These are phyloP conservation scores for Aspergillus avenaceus DNA, from an alignment of 495 filamentous ascomycete genomes.

Conservation along the genomic window DNA sequence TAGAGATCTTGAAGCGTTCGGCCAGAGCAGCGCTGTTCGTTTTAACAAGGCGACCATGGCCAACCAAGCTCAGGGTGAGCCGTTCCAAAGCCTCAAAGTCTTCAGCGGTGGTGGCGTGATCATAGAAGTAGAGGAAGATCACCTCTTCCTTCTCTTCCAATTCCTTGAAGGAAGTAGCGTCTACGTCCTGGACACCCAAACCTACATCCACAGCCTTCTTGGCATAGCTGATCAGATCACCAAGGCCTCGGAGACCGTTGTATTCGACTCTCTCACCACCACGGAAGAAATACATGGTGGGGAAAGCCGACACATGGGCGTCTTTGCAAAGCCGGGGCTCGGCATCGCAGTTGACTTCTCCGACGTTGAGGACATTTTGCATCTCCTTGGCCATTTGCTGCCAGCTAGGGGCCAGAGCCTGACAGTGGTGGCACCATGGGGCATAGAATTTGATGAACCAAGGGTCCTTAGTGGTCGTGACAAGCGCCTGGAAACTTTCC, in stretches of 20 bases:
- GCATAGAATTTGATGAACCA: conserved; percentile 99
- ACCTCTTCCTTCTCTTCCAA: conserved; percentile 93
- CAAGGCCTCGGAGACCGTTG: conserved; percentile 84
- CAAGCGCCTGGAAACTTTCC: conserved; percentile 80
- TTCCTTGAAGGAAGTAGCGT: conserved; percentile 69
- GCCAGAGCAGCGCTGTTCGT: conserved; percentile 69
- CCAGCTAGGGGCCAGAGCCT: conserved; percentile 89
- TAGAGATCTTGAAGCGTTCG: conserved; percentile 86
- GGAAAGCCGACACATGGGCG: conserved; percentile 70
- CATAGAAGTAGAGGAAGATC: conserved; percentile 95
- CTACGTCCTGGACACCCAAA: conserved; percentile 74
- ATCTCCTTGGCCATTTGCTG: conserved; percentile 83
- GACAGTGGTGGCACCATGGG: conserved; percentile 94
- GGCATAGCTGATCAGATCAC: conserved; percentile 81
- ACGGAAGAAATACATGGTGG: conserved; percentile 89
- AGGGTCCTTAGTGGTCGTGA: conserved; percentile 82
- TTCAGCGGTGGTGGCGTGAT: conserved; percentile 86
- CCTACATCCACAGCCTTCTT: conserved; percentile 79
- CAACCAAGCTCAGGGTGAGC: conserved; percentile 78
- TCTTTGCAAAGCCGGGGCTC: conserved; percentile 88
- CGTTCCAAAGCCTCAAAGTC: conserved; percentile 88
- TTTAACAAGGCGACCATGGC: conserved; percentile 88
- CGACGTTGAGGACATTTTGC: conserved; percentile 81
- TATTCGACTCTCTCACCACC: conserved; percentile 92
- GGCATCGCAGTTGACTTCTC: conserved; percentile 91